Conservation (phyloP, 1,139 yeast species). For the Protomyces arabidopsidicola region DNA sequence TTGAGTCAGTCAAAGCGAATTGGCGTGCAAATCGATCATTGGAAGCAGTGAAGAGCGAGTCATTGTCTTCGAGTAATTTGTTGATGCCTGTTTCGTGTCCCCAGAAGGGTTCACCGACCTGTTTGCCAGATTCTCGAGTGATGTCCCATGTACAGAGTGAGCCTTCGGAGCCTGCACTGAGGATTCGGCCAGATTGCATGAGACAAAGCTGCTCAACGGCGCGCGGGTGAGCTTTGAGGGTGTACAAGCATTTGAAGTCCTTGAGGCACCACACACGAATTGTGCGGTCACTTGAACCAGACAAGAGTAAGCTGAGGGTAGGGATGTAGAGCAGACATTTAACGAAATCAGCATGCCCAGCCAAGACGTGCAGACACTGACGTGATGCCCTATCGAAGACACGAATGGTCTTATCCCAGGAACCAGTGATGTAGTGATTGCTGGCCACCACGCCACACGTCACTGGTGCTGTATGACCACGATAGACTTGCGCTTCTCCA, state of each 20-base stretch:
- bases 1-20: background rate
- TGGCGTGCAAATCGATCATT: slow-evolving; percentile 20
- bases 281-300: slow-evolving; percentile 22
- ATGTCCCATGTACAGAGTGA: slow-evolving; percentile 17
- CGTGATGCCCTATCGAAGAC: slow-evolving; percentile 13
- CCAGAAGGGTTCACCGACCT: slow-evolving; percentile 10
- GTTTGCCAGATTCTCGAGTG: slow-evolving; percentile 3
- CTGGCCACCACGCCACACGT: slow-evolving; percentile 20
- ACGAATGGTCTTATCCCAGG: slow-evolving; percentile 28
- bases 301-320: slow-evolving; percentile 7
- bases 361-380: background rate
- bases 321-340: slow-evolving; percentile 25
- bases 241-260: slow-evolving; percentile 2
- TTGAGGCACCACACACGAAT: slow-evolving; percentile 23
- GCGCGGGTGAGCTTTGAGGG: slow-evolving; percentile 25
- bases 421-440: slow-evolving; percentile 5
- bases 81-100: slow-evolving; percentile 24
- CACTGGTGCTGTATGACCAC: slow-evolving; percentile 28
- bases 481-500: slow-evolving; percentile 2
- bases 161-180: slow-evolving; percentile 22
- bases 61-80: slow-evolving; percentile 5
- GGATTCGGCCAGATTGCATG: background rate
- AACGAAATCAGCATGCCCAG: slow-evolving; percentile 25
- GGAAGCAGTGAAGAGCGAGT: slow-evolving; percentile 20
- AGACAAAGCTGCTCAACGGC: slow-evolving; percentile 25